Base-by-base conservation (phyloP, 2,329 filamentous ascomycete species). In the Cladophialophora chaetospira region DNA sequence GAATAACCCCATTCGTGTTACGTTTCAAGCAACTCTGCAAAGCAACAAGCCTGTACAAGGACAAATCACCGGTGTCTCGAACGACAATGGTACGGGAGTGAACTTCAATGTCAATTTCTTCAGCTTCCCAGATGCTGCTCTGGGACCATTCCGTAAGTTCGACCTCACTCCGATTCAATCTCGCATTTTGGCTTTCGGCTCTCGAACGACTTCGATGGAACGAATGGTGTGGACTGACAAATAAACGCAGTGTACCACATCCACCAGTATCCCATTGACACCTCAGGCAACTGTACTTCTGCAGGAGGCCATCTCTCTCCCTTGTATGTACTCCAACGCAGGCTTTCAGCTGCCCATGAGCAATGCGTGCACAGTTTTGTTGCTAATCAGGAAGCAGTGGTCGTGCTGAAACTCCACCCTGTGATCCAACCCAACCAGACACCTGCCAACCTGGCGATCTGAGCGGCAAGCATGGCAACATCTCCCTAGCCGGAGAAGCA, bases 361-460 rank as follows among this genome's bases (percentile, higher is more conserved):
- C n/a, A n/a, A n/a, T n/a, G n/a, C n/a, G n/a, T n/a, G n/a, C n/a
- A n/a, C n/a, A n/a, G n/a, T n/a, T n/a, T n/a, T n/a, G n/a, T n/a
- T n/a, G n/a, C n/a, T n/a, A n/a, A n/a, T n/a, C n/a, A n/a, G n/a
- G n/a, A n/a, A n/a, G n/a, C n/a, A n/a, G n/a, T 70, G 85, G 87
- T 48, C 62, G 58, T 25, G 84, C 83, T 61, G 83, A 90, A 67
- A 72, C 72, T 1, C 76, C 84, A 3, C 66, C 79, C 4, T 93
- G 89, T 73, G 77, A 90, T 67, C 33, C 73, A 9, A 65, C 69
- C 8, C 68, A 74, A 5, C 86, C 86, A 5, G 72, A 81, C 60
- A 85, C 82, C 8, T 94, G 89, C 75, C 84, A 93, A 73, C 83
- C 89, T 9, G 89, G 89, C 63, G 89, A 93, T 70, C 77, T 91